Evolutionary conservation across 75 land plant genomes (phyloP).

Genomic region (Sequoia sempervirens): DNA sequence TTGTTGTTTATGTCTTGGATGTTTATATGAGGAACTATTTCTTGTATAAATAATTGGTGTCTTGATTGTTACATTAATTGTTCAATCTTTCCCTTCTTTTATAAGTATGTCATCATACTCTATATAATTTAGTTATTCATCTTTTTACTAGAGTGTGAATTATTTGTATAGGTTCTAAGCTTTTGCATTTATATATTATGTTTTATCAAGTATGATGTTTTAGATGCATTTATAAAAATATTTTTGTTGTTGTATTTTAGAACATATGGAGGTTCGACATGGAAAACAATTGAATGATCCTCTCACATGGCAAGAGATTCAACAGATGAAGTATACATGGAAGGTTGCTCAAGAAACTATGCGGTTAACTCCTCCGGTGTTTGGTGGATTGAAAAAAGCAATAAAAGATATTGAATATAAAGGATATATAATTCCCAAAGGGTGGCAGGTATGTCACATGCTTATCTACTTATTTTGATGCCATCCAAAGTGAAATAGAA

Average conservation of each 20-base stretch:
- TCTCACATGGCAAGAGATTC: constrained; percentile 29
- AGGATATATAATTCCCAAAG: constrained; percentile 56
- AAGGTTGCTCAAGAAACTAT: constrained; percentile 38
- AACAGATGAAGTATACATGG: constrained; percentile 56
- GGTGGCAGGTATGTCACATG: constrained; percentile 41
- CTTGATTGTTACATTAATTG: too few relatives aligned
- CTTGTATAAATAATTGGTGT: too few relatives aligned
- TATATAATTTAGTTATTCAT: too few relatives aligned
- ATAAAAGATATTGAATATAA: constrained; percentile 38
- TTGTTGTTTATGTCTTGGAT: too few relatives aligned
- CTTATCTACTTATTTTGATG: neutral
- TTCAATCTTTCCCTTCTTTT: too few relatives aligned
- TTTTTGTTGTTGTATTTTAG: neutral
- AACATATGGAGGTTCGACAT: constrained; percentile 31
- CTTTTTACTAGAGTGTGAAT: too few relatives aligned
- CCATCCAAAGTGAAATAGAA: too few relatives aligned
- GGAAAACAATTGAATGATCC: constrained; percentile 19
- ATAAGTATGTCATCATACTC: too few relatives aligned
- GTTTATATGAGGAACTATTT: too few relatives aligned
- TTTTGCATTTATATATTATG: too few relatives aligned
- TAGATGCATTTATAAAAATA: neutral
- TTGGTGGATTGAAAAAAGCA: constrained; percentile 37
- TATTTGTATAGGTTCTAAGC: too few relatives aligned
- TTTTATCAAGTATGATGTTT: too few relatives aligned
- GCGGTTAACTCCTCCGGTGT: constrained; percentile 35